Conservation (phyloP, 2,329 filamentous ascomycete species). For the Cladosporium halotolerans region DNA sequence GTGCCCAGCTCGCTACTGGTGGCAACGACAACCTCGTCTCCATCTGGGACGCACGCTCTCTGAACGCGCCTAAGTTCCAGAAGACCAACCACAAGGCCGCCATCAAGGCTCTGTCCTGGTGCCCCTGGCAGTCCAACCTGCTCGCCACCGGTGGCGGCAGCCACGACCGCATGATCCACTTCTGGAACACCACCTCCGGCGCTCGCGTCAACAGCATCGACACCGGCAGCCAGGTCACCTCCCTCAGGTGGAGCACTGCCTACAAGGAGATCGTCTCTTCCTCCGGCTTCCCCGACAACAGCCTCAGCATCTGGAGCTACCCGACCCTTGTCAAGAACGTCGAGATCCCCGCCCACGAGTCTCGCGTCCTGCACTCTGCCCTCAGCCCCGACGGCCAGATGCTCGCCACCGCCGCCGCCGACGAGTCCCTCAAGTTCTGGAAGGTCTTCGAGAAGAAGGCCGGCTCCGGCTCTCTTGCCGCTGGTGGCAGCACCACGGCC, state of each 20-base stretch:
- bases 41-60: constrained; percentile 95
- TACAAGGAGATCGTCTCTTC: constrained; percentile 98
- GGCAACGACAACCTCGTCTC: constrained; percentile 98
- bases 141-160: constrained; percentile 93
- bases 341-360: constrained; percentile 96
- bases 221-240: constrained; percentile 95
- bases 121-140: constrained; percentile 96
- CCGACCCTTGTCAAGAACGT: constrained; percentile 94
- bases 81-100: constrained; percentile 99
- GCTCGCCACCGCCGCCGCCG: constrained; percentile 89
- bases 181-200: constrained; percentile 98
- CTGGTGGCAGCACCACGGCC: constrained; percentile 65
- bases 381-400: constrained; percentile 97
- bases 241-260: constrained; percentile 89
- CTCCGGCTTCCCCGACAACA: constrained; percentile 98
- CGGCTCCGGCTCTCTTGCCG: constrained; percentile 58
- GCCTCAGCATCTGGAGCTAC: constrained; percentile 98
- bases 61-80: constrained; percentile 93
- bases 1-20: constrained; percentile 91
- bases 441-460: constrained; percentile 99
- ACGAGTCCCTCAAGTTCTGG: constrained; percentile 99
- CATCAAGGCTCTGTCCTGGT: constrained; percentile 97
- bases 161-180: constrained; percentile 97
- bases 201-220: constrained; percentile 98
- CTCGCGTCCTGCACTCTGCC: constrained; percentile 90